Evolutionary conservation across 768 basidiomycete genomes (phyloP), one percentile per base, ranked within the genome.

Genomic region (Podaxis pistillaris): DNA sequence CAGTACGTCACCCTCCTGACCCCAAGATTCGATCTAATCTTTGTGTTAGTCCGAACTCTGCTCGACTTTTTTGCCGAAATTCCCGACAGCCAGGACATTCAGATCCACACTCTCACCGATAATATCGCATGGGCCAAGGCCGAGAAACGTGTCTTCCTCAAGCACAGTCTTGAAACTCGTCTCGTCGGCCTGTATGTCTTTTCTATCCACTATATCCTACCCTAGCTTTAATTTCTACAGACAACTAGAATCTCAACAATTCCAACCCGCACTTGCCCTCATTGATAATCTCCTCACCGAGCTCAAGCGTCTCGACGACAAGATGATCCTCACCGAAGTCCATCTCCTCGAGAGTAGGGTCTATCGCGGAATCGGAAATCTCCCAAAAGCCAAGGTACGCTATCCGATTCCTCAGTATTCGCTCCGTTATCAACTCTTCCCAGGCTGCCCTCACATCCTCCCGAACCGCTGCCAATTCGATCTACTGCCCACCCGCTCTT

Each of bases 281-380:
- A 95, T 98, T 65, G 94, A 96, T 64, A 79, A 81, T 0, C 84
- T 99, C n/a, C 81, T 98, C 37, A 89, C 89, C 1, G 97, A 98
- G 74, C 84, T 99, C 19, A 94, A 92, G 75, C 85, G 89, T 26
- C 79, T 99, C 28, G 96, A 99, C 73, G 97, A 98, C 78, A 98
- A 98, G 81, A 90, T 96, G 85, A 92, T 98, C 64, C 82, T 99
- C 33, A 98, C 96, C 2, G 96, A 98, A 72, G 95, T 98, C 0
- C 95, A 96, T 69, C 83, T 99, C 8, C 83, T 98, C 41, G 96
- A 99, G 76, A 93, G 92, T 62, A 79, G 94, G 49, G 93, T 96
- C 1, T 93, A 96, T 70, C 86, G 94, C 63, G 94, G 93, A 1
- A 86, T 94, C 60, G 89, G 89, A 22, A 98, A 98, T 75, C 76